Conservation (phyloP, 2,329 filamentous ascomycete genomes). For the Aureobasidium vineae region DNA sequence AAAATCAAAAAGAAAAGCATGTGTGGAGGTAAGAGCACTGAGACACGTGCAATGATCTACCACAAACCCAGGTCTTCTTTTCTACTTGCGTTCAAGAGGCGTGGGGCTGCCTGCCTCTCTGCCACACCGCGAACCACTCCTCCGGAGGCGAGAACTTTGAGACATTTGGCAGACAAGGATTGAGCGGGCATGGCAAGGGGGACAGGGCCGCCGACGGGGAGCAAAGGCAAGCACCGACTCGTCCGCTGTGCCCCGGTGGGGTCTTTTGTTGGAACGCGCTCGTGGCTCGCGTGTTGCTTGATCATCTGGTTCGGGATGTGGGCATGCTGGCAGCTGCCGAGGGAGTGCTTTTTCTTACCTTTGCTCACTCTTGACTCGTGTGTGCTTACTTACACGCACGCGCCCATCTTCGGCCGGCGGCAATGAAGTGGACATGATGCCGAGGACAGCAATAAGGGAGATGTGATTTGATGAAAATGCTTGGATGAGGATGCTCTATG, state of each 20-base stretch:
- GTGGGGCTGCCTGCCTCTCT: background rate
- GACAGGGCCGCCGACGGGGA: background rate
- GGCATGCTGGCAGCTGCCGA: background rate
- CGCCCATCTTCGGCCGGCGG: background rate
- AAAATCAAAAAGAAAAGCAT: background rate
- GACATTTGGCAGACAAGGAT: constrained; percentile 6
- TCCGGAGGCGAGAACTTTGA: constrained; percentile 9
- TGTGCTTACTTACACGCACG: background rate
- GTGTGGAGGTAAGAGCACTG: background rate
- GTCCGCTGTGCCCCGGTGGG: constrained; percentile 7
- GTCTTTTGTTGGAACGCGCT: background rate
- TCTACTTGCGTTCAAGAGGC: background rate
- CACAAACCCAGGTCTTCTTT: background rate
- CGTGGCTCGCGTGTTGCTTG: background rate
- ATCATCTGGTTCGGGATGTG: background rate
- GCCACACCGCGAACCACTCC: background rate
- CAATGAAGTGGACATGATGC: background rate
- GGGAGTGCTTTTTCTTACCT: background rate
- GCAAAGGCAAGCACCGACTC: background rate
- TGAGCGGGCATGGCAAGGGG: background rate
- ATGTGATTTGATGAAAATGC: background rate
- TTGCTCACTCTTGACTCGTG: background rate
- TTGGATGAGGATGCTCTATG: background rate
- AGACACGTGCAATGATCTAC: background rate
- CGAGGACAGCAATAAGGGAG: background rate